Percentiles rank a stretch among this genome's conserved stretches.
phyloP scores from a whole-genome alignment of 192 early-diverging fungal genomes.

The Phlyctochytrium arcticum region DNA sequence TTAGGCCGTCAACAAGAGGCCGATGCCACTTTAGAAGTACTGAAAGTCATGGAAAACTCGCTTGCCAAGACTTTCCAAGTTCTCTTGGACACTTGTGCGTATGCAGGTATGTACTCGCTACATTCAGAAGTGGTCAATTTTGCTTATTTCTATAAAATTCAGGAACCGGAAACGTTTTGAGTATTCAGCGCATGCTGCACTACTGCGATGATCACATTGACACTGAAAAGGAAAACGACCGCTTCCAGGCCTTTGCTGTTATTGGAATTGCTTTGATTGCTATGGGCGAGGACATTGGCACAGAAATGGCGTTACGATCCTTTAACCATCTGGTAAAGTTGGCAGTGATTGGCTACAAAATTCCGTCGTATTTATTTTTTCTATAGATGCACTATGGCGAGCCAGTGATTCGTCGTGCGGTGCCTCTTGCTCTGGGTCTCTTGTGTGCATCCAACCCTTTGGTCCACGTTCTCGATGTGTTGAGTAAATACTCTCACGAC shows the following conservation, averaged over 20 bases:
- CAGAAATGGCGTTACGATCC: conserved; percentile 90
- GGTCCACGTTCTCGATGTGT: conserved; percentile 85
- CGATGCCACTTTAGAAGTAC: conserved; percentile 88
- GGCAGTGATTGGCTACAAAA: not conserved
- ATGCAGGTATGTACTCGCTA: conserved; percentile 56
- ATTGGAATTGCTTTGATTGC: conserved; percentile 93
- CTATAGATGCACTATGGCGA: conserved; percentile 96
- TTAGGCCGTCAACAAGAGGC: conserved; percentile 75
- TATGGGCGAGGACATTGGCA: conserved; percentile 95
- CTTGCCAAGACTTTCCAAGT: conserved; percentile 84
- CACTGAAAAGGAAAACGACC: conserved; percentile 76
- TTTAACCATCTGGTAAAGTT: conserved; percentile 87
- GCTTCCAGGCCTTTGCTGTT: conserved; percentile 91
- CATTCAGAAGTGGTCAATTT: not conserved
- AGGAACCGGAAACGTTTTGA: conserved; percentile 93
- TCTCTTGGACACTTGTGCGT: conserved; percentile 85
- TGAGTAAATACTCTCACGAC: conserved; percentile 99
- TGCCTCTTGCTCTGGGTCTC: conserved; percentile 92
- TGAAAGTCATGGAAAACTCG: conserved; percentile 93
- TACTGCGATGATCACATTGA: conserved; percentile 94
- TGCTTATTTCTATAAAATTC: not conserved
- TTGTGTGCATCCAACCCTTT: conserved; percentile 95
- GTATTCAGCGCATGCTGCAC: conserved; percentile 95
- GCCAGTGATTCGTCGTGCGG: conserved; percentile 85
- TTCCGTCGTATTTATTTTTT: not conserved